Base-by-base conservation (phyloP, 805 yeast species). In the Candida michaelii region DNA sequence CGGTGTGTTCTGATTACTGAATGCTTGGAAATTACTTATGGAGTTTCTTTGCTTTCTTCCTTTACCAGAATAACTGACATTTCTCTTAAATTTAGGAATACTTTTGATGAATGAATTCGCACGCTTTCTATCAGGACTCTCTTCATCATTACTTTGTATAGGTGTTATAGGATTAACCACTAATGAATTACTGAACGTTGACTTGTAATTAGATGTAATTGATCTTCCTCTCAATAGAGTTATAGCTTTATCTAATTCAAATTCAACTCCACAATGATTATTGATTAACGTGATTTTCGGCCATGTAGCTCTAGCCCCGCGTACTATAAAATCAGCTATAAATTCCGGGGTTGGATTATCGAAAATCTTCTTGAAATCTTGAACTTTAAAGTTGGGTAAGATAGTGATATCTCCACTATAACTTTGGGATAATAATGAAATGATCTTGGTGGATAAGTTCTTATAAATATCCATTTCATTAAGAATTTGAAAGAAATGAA, bases 401-500 rank as follows among this genome's bases (percentile, higher is more conserved):
- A 93, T 89, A 1, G 98, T 93, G 30, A 93, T 84, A 60, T 93
- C 95, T 1, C 99, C 99, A 10, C 90, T 82, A 59, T 93, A 93
- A 48, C 82, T 82, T 57, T 93, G 99, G 0, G 90, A 77, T 14
- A 93, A 60, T 3, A 93, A 77, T 0, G 95, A 83, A 32, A 83
- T 77, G 34, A 86, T 49, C 50, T 88, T 89, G 9, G 89, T 80
- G 34, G 87, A 77, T 11, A 85, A 56, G 49, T 85, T 87, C 45
- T 82, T 79, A 31, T 84, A 79, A 12, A 93, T 65, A 12, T 96
- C 96, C 40, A 88, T 58, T 60, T 89, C 96, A 36, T 81, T 76
- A 33, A 80, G 62, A 45, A 93, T 67, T 46, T 84, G 87, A 30
- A 91, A 63, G 53, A 80, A 80, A 60, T 93, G 98, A 42, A 85